A percentile compares a stretch with the other conserved stretches of the same genome.
phyloP scores from a whole-genome alignment of 1,139 yeast species.

The Schizosaccharomyces versatilis region DNA sequence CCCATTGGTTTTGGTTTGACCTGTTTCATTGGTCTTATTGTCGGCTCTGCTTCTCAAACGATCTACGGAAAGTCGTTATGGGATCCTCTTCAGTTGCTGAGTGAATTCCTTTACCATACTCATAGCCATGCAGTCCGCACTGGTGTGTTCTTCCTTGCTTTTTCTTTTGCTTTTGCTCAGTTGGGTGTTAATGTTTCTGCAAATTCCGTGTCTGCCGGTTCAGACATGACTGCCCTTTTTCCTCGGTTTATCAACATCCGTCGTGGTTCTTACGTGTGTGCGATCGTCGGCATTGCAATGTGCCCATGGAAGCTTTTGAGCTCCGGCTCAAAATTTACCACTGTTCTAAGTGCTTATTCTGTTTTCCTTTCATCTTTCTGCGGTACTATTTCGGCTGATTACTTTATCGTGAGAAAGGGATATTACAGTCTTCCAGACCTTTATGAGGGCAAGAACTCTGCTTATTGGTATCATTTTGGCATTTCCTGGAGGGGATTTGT shows the following conservation, averaged over 20 bases:
- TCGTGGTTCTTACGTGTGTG: constrained; percentile 35
- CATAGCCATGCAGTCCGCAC: constrained; percentile 24
- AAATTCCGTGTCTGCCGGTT: constrained; percentile 73
- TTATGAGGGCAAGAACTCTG: constrained; percentile 17
- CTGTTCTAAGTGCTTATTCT: constrained; percentile 22
- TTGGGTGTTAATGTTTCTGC: constrained; percentile 44
- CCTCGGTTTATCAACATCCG: constrained; percentile 65
- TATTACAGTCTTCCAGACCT: constrained; percentile 18
- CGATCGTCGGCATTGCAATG: constrained; percentile 40
- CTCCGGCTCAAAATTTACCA: constrained; percentile 19
- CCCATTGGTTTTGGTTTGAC: constrained; percentile 16
- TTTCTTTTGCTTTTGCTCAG: constrained; percentile 14
- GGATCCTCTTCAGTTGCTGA: constrained; percentile 21
- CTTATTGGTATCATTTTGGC: constrained; percentile 20
- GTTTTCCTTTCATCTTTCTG: constrained; percentile 21
- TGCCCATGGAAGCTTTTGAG: constrained; percentile 71
- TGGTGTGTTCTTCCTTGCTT: constrained; percentile 28
- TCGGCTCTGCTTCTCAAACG: constrained; percentile 20
- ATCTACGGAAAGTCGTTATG: constrained; percentile 20
- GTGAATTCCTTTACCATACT: constrained; percentile 17
- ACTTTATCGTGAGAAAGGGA: constrained; percentile 18
- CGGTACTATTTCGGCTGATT: constrained; percentile 19
- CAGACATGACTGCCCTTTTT: constrained; percentile 65
- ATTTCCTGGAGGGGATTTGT: constrained; percentile 20
- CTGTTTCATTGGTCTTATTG: constrained; percentile 21